phyloP scores from a whole-genome alignment of 2,329 filamentous ascomycete species.

The Fusarium equiseti region DNA sequence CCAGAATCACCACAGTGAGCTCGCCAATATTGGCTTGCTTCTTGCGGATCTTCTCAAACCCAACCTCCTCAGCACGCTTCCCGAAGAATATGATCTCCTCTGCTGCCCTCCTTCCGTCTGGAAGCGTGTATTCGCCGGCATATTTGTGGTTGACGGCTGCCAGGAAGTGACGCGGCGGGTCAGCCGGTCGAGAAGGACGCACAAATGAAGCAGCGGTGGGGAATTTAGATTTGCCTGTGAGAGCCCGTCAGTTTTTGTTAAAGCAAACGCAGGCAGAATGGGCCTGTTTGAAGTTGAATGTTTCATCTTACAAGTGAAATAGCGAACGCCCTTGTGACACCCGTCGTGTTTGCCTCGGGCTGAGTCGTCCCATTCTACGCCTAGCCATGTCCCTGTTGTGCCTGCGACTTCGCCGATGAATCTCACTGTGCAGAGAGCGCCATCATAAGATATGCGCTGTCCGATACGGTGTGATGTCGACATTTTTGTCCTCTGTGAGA shows the following conservation, averaged over 20 bases:
- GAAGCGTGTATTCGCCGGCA: constrained; percentile 65
- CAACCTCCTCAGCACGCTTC: constrained; percentile 92
- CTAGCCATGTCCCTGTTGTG: constrained; percentile 85
- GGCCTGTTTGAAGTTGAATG: not conserved
- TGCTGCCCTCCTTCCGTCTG: constrained; percentile 53
- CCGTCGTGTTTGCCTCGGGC: constrained; percentile 91
- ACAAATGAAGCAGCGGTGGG: constrained; percentile 88
- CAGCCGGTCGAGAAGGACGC: constrained; percentile 77
- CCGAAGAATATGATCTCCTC: constrained; percentile 75
- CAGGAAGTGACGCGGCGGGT: constrained; percentile 78
- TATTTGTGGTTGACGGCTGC: constrained; percentile 88
- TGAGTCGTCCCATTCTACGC: constrained; percentile 96
- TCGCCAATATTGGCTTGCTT: constrained; percentile 83
- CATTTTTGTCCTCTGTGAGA: constrained; percentile 50
- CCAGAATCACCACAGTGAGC: constrained; percentile 83
- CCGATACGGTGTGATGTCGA: constrained; percentile 64
- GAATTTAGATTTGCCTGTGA: constrained; percentile 68
- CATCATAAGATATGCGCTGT: constrained; percentile 83
- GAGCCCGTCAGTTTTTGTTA: not conserved
- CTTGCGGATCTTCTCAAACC: constrained; percentile 90
- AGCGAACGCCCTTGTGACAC: constrained; percentile 79
- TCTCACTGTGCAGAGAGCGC: constrained; percentile 83
- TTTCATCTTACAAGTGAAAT: constrained; percentile 79
- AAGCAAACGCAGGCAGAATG: not conserved
- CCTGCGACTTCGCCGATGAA: constrained; percentile 83